Conservation (phyloP, 139 green algal species). For the Gonium pectorale region DNA sequence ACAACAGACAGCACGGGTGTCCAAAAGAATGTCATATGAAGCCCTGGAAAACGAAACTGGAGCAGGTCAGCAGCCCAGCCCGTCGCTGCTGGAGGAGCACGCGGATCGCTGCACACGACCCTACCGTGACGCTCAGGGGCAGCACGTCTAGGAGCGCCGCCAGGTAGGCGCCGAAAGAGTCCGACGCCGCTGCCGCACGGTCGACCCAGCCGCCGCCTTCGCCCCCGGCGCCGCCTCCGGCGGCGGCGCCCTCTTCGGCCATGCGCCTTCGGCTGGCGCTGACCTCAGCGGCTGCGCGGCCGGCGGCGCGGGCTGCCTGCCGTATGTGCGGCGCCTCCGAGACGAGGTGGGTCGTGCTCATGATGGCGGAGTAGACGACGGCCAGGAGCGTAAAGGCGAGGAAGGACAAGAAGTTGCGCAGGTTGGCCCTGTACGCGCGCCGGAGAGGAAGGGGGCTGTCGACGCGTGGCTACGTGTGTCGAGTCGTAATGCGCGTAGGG, state of each 20-base stretch:
- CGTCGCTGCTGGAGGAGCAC: neutral
- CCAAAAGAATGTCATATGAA: neutral
- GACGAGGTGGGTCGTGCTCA: constrained; percentile 4
- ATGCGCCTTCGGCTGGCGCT: neutral
- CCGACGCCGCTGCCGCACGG: neutral
- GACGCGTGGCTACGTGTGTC: too few relatives aligned
- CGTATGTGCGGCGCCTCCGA: neutral
- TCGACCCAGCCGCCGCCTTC: neutral
- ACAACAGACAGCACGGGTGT: too few relatives aligned
- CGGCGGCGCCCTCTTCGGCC: neutral
- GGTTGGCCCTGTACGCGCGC: constrained; percentile 43
- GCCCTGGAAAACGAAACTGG: neutral
- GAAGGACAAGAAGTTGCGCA: constrained; percentile 67
- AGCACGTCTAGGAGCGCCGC: too few relatives aligned
- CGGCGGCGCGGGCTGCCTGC: neutral
- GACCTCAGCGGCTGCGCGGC: neutral
- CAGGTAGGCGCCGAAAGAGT: neutral
- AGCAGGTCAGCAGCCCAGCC: neutral
- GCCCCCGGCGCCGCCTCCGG: neutral
- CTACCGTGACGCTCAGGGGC: neutral
- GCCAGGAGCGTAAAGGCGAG: constrained; percentile 34
- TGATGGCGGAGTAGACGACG: constrained; percentile 34
- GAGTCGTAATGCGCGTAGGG: too few relatives aligned
- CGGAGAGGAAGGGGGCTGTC: neutral
- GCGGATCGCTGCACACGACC: neutral